Evolutionary conservation across 352 stramenopile genomes (phyloP).

Genomic region (Pythium oligandrum): DNA sequence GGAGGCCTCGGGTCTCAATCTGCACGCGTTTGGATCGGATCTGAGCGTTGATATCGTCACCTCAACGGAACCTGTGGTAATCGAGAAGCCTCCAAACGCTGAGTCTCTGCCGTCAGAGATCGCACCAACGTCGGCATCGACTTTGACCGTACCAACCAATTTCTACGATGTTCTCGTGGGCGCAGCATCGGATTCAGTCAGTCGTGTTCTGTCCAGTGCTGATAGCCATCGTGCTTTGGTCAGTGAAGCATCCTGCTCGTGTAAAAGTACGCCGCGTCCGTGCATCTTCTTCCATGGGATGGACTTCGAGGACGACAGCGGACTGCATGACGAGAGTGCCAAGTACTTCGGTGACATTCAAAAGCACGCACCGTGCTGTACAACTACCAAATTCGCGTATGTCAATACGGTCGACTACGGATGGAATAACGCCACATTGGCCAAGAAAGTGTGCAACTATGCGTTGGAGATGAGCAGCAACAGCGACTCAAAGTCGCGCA

Average conservation of each 20-base stretch:
- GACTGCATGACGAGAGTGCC: constrained; percentile 24
- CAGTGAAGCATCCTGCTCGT: constrained; percentile 23
- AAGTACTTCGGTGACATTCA: constrained; percentile 41
- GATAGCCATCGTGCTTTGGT: not conserved
- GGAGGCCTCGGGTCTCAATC: constrained; percentile 13
- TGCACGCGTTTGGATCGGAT: constrained; percentile 43
- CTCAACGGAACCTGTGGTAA: not conserved
- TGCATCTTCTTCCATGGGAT: constrained; percentile 62
- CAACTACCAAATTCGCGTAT: constrained; percentile 39
- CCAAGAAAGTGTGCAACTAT: constrained; percentile 31
- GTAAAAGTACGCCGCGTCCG: constrained; percentile 25
- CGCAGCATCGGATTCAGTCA: too few species aligned
- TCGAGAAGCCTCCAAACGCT: too few species aligned
- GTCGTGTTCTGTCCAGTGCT: too few species aligned
- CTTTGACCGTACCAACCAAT: too few species aligned
- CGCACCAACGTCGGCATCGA: too few species aligned
- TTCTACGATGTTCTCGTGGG: too few species aligned
- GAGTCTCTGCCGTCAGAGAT: too few species aligned
- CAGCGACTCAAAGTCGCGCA: constrained; percentile 25
- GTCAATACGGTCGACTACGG: constrained; percentile 35
- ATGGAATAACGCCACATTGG: constrained; percentile 37
- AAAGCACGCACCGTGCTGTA: constrained; percentile 57
- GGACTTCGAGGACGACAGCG: constrained; percentile 25
- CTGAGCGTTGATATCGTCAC: constrained; percentile 24
- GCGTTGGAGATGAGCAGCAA: constrained; percentile 32